These are phyloP conservation scores for Athelia sp. DNA, from an alignment of 1,284 basidiomycete species.

Conservation along the genomic window DNA sequence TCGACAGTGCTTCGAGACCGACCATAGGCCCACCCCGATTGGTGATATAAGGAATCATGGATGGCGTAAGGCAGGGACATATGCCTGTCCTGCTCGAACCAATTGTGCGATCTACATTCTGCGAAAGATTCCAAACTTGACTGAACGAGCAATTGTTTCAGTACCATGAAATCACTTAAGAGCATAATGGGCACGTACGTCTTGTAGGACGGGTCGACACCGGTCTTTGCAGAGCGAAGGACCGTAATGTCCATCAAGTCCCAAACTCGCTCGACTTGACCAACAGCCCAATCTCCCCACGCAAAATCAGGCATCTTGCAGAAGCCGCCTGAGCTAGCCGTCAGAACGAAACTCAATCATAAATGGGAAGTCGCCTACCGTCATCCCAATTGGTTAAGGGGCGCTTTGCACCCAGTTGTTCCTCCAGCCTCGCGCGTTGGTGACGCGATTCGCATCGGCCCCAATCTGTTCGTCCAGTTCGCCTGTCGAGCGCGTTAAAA, in stretches of 20 bases:
- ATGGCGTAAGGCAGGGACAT: slow-evolving; percentile 89
- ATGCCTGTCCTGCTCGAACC: slow-evolving; percentile 80
- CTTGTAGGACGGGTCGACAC: slow-evolving; percentile 82
- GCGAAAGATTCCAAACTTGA: slow-evolving; percentile 94
- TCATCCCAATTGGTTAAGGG: slow-evolving; percentile 94
- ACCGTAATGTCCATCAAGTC: slow-evolving; percentile 91
- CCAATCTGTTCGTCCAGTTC: slow-evolving; percentile 83
- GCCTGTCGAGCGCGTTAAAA: slow-evolving; percentile 53
- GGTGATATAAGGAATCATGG: slow-evolving; percentile 95
- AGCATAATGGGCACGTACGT: slow-evolving; percentile 52
- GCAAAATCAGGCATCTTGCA: slow-evolving; percentile 88
- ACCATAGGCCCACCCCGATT: slow-evolving; percentile 96
- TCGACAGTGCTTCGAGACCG: slow-evolving; percentile 86
- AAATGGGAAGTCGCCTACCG: slow-evolving; percentile 39
- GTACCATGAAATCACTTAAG: slow-evolving; percentile 1
- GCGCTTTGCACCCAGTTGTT: slow-evolving; percentile 76
- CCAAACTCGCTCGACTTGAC: slow-evolving; percentile 92
- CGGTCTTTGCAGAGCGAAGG: slow-evolving; percentile 76
- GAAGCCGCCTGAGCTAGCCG: slow-evolving; percentile 55
- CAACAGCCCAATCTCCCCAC: slow-evolving; percentile 91
- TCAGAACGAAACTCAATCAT: slow-evolving; percentile 1
- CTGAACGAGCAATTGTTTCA: slow-evolving; percentile 29
- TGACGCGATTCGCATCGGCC: slow-evolving; percentile 89
- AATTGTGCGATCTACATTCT: slow-evolving; percentile 90
- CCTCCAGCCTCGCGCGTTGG: slow-evolving; percentile 82